These are phyloP conservation scores for Aquilaria yunnanensis DNA, from an alignment of 345 rosid genomes.

Conservation along the genomic window DNA sequence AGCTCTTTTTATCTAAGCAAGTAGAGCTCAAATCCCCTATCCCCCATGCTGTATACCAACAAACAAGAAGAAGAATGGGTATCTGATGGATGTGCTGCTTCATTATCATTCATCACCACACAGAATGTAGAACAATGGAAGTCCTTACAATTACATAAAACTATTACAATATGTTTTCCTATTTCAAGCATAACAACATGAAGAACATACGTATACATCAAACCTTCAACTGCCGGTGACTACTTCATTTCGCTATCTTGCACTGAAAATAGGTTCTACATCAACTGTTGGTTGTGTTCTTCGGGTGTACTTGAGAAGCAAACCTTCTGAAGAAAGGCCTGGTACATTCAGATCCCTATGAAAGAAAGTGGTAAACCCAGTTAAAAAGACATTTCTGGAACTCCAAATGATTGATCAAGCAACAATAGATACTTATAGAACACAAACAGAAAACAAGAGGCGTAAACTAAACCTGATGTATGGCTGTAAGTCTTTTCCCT, in stretches of 20 bases:
- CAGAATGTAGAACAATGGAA: no score
- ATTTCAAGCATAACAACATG: neutral
- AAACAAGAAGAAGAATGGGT: no score
- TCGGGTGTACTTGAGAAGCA: constrained; percentile 80
- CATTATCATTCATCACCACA: no score
- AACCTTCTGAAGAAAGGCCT: constrained; percentile 75
- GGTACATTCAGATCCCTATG: constrained; percentile 81
- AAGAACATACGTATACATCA: neutral
- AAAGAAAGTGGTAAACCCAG: constrained; percentile 6
- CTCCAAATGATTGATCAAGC: neutral
- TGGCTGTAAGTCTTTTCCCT: constrained; percentile 83
- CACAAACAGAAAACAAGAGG: neutral
- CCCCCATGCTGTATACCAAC: no score
- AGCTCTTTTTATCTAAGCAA: no score
- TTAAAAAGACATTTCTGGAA: neutral
- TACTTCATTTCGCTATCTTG: constrained; percentile 30
- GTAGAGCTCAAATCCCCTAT: no score
- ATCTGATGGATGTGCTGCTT: no score
- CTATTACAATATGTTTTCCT: no score
- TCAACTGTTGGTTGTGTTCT: constrained; percentile 62
- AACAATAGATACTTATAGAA: neutral
- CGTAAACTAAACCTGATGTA: constrained; percentile 53
- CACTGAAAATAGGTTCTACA: constrained; percentile 69
- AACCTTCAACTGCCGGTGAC: neutral
- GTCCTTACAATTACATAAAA: no score